Percentiles rank a stretch among this genome's conserved stretches.
Conservation (phyloP, 352 stramenopile species). For the Globisporangium middletonii region DNA sequence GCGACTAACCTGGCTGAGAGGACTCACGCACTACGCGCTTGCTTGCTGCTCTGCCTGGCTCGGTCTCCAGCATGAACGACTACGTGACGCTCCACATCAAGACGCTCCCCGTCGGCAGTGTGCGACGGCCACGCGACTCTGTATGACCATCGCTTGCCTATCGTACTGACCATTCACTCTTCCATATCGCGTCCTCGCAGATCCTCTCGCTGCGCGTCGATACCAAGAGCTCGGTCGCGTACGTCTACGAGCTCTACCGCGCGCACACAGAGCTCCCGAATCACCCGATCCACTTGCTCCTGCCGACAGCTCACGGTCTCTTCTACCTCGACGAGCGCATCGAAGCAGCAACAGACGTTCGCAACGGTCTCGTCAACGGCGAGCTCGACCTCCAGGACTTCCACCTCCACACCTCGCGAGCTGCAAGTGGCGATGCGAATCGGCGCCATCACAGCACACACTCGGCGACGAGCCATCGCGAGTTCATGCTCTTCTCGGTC, state of each 20-base stretch:
- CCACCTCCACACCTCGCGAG: slow-evolving; percentile 26
- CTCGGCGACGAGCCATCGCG: slow-evolving; percentile 7
- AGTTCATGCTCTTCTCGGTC: slow-evolving; percentile 70
- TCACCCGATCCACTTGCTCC: slow-evolving; percentile 54
- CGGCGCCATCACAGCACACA: background rate
- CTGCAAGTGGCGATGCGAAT: no score
- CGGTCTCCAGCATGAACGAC: slow-evolving; percentile 29
- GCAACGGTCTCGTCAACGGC: slow-evolving; percentile 57
- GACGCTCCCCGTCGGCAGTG: slow-evolving; percentile 64
- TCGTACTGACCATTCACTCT: no score
- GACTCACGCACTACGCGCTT: background rate
- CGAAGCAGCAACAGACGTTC: slow-evolving; percentile 50
- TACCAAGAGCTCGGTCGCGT: slow-evolving; percentile 39
- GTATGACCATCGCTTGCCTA: no score
- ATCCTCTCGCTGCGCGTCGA: slow-evolving; percentile 61
- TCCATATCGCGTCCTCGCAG: slow-evolving; percentile 6
- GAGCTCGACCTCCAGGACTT: slow-evolving; percentile 69
- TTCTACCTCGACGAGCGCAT: slow-evolving; percentile 70
- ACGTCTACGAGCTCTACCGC: slow-evolving; percentile 78
- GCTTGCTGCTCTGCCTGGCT: background rate
- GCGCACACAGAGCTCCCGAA: slow-evolving; percentile 49
- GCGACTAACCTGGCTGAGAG: background rate
- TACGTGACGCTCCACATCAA: slow-evolving; percentile 70
- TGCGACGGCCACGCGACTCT: slow-evolving; percentile 17
- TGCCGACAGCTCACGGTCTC: slow-evolving; percentile 55